These are phyloP conservation scores for Metarhizium humberi DNA, from an alignment of 2,329 filamentous ascomycete species.

Conservation along the genomic window DNA sequence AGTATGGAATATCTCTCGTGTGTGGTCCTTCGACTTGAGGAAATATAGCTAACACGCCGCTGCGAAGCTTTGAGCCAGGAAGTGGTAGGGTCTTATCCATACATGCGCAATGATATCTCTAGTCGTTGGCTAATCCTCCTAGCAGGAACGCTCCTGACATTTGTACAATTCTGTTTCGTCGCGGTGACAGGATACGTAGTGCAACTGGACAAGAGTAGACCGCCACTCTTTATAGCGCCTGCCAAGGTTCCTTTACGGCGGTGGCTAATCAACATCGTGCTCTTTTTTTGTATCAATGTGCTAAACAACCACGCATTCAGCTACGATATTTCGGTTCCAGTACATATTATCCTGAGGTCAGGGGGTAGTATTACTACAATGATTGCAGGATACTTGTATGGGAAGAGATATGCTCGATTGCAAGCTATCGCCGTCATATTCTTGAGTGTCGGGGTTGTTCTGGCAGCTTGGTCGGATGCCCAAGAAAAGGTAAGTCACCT, in stretches of 20 bases:
- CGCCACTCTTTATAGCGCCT: slow-evolving; percentile 62
- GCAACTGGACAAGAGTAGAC: slow-evolving; percentile 58
- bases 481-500: slow-evolving; percentile 59
- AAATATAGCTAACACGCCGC: not conserved
- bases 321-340: slow-evolving; percentile 90
- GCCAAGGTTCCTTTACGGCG: slow-evolving; percentile 75
- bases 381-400: slow-evolving; percentile 76
- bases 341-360: slow-evolving; percentile 93
- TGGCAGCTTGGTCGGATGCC: slow-evolving; percentile 84
- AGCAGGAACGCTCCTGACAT: slow-evolving; percentile 73
- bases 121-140: slow-evolving; percentile 3
- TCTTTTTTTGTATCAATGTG: slow-evolving; percentile 91
- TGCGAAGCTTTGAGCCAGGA: slow-evolving; percentile 59
- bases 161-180: slow-evolving; percentile 81
- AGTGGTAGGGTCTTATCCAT: slow-evolving; percentile 49
- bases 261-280: slow-evolving; percentile 79
- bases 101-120: not conserved
- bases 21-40: not conserved
- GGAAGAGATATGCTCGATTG: slow-evolving; percentile 71
- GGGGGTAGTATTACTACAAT: slow-evolving; percentile 96
- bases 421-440: slow-evolving; percentile 77
- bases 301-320: slow-evolving; percentile 97
- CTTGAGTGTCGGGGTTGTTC: slow-evolving; percentile 76
- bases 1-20: slow-evolving; percentile 45
- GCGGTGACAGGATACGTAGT: slow-evolving; percentile 68